phyloP scores from a whole-genome alignment of 345 rosid genomes.

The Angophora floribunda region DNA sequence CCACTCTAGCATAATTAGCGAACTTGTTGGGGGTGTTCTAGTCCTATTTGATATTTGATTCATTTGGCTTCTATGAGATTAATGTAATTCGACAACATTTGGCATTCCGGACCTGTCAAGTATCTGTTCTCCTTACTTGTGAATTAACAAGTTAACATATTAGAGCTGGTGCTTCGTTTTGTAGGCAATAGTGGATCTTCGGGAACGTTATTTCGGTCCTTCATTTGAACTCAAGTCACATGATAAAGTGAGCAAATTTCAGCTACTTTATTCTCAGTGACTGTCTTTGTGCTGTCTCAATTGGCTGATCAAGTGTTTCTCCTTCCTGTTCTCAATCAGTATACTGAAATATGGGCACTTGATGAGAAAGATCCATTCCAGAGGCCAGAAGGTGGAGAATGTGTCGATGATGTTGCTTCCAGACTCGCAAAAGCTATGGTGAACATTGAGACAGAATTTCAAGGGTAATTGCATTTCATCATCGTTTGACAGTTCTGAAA shows the following conservation, averaged over 20 bases:
- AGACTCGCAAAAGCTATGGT: conserved; percentile 55
- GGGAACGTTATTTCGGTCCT: conserved; percentile 93
- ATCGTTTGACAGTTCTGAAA: neutral
- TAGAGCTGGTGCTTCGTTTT: neutral
- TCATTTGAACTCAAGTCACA: conserved; percentile 69
- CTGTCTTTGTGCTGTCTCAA: neutral
- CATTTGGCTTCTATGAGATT: neutral
- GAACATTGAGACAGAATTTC: conserved; percentile 54
- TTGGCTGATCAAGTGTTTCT: neutral
- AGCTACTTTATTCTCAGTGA: neutral
- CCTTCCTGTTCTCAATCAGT: conserved; percentile 22
- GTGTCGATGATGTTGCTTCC: conserved; percentile 70
- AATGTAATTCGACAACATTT: neutral
- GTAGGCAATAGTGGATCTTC: conserved; percentile 71
- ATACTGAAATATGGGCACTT: conserved; percentile 73
- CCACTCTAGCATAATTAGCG: neutral
- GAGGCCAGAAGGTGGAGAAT: conserved; percentile 77
- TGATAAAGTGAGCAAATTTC: conserved; percentile 49
- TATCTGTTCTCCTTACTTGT: neutral
- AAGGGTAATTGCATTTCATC: conserved; percentile 27
- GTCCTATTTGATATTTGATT: neutral
- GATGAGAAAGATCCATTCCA: conserved; percentile 77
- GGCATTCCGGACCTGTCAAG: neutral
- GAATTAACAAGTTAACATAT: neutral
- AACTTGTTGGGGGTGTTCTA: neutral